Percentiles rank a stretch among this genome's conserved stretches.
These are phyloP conservation scores for Ophiostoma piceae DNA, from an alignment of 2,329 filamentous ascomycete genomes.

Conservation along the genomic window DNA sequence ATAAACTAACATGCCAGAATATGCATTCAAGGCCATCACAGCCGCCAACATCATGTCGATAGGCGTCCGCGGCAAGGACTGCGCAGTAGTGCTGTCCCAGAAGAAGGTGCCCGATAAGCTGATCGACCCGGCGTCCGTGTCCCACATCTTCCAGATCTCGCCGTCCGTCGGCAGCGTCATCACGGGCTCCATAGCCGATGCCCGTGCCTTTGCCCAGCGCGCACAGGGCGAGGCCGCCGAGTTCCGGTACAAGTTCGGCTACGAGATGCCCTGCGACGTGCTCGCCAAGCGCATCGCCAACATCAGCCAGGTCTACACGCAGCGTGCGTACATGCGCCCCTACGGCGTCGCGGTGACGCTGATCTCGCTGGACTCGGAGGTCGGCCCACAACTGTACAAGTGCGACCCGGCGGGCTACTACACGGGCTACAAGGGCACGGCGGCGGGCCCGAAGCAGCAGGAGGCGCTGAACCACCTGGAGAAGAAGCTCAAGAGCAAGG, in stretches of 20 bases:
- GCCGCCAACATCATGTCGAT: constrained; percentile 98
- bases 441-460: constrained; percentile 95
- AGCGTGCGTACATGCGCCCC: constrained; percentile 96
- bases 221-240: constrained; percentile 94
- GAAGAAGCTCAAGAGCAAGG: constrained; percentile 99
- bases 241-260: constrained; percentile 97
- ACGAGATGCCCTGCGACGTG: constrained; percentile 98
- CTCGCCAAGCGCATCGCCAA: constrained; percentile 95
- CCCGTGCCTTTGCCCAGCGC: constrained; percentile 84
- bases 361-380: constrained; percentile 88
- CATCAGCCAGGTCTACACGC: constrained; percentile 98
- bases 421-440: constrained; percentile 96
- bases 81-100: constrained; percentile 93
- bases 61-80: constrained; percentile 92
- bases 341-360: constrained; percentile 93
- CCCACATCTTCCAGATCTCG: constrained; percentile 95
- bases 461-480: constrained; percentile 97
- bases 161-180: constrained; percentile 96
- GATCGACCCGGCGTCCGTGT: constrained; percentile 94
- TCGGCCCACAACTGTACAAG: constrained; percentile 93
- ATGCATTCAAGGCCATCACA: constrained; percentile 99
- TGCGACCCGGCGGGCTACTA: constrained; percentile 98
- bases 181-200: constrained; percentile 97
- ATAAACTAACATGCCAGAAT: constrained; percentile 61
- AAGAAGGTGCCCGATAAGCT: constrained; percentile 99